phyloP scores from a whole-genome alignment of 306 rosid species.

The Castanea mollissima region DNA sequence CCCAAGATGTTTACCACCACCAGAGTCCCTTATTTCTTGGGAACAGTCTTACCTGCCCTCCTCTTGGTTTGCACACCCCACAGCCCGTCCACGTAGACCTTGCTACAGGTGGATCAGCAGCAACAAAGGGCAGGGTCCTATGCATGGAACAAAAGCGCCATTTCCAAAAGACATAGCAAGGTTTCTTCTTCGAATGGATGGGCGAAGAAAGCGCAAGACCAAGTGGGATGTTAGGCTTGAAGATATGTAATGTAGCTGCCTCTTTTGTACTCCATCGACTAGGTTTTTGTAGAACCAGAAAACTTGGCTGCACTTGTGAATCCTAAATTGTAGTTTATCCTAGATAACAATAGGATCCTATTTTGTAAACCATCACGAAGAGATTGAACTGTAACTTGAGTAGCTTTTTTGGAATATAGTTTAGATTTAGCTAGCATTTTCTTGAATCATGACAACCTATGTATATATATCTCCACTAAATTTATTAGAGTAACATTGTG shows the following conservation, averaged over 20 bases:
- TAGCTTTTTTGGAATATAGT: too few species aligned
- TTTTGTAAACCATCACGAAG: too few species aligned
- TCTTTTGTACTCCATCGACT: neutral
- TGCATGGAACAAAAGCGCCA: constrained; percentile 19
- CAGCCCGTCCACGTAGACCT: constrained; percentile 24
- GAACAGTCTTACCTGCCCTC: neutral
- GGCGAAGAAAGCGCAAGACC: constrained; percentile 34
- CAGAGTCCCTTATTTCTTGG: neutral
- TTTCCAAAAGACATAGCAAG: constrained; percentile 22
- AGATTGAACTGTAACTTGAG: too few species aligned
- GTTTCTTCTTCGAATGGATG: constrained; percentile 11
- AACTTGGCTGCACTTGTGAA: neutral
- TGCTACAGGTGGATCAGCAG: constrained; percentile 50
- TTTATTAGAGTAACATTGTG: too few species aligned
- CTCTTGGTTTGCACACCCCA: constrained; percentile 11
- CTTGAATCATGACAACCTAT: too few species aligned
- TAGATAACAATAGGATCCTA: neutral
- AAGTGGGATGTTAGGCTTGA: constrained; percentile 56
- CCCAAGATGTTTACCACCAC: neutral
- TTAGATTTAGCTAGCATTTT: too few species aligned
- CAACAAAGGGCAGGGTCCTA: constrained; percentile 17
- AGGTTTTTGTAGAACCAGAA: neutral
- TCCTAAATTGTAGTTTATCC: neutral
- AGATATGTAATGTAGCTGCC: constrained; percentile 6
- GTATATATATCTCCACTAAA: too few species aligned